Evolutionary conservation across 2,329 filamentous ascomycete species (phyloP).

Genomic region (Cadophora luteo-olivacea): DNA sequence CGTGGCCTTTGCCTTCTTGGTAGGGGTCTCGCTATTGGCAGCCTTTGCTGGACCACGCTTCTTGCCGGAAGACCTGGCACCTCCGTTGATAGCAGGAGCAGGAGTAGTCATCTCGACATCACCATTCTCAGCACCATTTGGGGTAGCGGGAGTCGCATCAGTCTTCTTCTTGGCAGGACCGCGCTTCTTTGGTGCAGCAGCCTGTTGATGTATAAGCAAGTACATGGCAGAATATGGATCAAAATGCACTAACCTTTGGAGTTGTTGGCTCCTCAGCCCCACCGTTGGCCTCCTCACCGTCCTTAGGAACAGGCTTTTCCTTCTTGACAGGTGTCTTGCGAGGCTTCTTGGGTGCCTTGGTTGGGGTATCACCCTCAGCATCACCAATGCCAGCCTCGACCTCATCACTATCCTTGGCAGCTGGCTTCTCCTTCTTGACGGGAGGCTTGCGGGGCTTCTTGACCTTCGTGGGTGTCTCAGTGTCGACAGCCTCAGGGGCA

Average conservation of each 20-base stretch:
- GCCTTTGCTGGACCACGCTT: constrained; percentile 23
- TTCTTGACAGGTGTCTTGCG: constrained; percentile 19
- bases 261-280: constrained; percentile 16
- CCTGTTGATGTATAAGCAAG: background rate
- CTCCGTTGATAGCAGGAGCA: constrained; percentile 4
- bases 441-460: constrained; percentile 3
- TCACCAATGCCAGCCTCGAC: constrained; percentile 5
- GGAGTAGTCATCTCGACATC: constrained; percentile 10
- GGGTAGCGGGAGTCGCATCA: background rate
- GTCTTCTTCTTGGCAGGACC: constrained; percentile 16
- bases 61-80: constrained; percentile 20
- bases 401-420: background rate
- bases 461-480: constrained; percentile 15
- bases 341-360: constrained; percentile 17
- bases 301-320: constrained; percentile 12
- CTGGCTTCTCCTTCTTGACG: constrained; percentile 11
- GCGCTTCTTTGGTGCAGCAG: constrained; percentile 18
- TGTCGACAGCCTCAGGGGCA: background rate
- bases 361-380: constrained; percentile 3
- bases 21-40: constrained; percentile 17
- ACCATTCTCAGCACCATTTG: constrained; percentile 9
- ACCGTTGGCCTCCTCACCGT: constrained; percentile 13
- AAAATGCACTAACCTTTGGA: constrained; percentile 17
- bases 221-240: too few relatives aligned
- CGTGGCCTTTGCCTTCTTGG: constrained; percentile 26